phyloP scores from a whole-genome alignment of 73 alveolate genomes.

The Paramecium sexaurelia region DNA sequence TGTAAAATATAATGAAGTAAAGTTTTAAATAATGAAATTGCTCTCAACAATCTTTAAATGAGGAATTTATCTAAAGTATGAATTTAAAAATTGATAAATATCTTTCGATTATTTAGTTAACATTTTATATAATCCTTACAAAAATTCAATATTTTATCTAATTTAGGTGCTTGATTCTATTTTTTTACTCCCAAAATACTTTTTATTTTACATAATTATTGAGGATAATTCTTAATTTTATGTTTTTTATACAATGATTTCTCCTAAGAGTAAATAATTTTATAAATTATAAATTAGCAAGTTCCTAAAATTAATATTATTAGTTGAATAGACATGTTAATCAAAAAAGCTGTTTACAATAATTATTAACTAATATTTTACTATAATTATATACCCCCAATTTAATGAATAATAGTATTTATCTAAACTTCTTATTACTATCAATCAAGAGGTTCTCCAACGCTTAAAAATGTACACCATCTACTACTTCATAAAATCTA shows the following conservation, averaged over 20 bases:
- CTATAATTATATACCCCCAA: background rate
- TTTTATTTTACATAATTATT: background rate
- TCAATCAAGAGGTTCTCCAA: background rate
- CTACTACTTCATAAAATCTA: background rate
- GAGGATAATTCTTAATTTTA: background rate
- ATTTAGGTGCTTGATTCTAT: background rate
- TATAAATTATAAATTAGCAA: background rate
- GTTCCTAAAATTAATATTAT: background rate
- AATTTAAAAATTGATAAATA: background rate
- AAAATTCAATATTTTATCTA: constrained; percentile 15
- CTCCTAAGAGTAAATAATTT: constrained; percentile 10
- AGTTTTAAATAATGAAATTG: background rate
- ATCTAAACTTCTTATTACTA: background rate
- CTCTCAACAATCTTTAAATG: background rate
- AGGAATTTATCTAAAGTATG: background rate
- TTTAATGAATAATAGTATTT: background rate
- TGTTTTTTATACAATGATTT: background rate
- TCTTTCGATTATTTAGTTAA: constrained; percentile 14
- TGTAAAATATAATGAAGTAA: constrained; percentile 9
- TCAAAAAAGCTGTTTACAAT: constrained; percentile 39
- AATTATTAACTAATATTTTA: background rate
- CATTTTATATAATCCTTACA: background rate
- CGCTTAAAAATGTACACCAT: background rate
- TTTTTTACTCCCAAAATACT: background rate
- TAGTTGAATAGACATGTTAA: background rate